Conservation (phyloP, 805 yeast species). For the Teunomyces kruisii region DNA sequence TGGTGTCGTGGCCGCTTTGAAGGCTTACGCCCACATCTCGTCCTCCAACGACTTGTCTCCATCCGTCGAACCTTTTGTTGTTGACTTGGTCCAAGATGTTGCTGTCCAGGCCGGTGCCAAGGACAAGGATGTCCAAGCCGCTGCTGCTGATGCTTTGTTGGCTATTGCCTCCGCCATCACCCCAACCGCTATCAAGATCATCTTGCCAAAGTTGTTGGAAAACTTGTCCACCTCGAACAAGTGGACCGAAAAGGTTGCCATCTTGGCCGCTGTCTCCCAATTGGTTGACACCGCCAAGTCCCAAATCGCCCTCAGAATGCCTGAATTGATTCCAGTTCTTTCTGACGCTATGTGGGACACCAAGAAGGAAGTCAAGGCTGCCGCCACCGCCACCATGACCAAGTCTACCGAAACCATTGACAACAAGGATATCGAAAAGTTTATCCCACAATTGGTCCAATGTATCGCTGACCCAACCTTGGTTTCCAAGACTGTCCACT, state of each 20-base stretch:
- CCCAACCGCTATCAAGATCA: conserved; percentile 89
- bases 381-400: conserved; percentile 94
- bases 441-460: conserved; percentile 94
- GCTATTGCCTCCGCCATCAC: conserved; percentile 81
- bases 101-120: conserved; percentile 88
- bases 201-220: conserved; percentile 76
- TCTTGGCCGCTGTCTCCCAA: conserved; percentile 79
- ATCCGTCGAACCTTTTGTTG: conserved; percentile 94
- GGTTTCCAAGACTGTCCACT: conserved; percentile 98
- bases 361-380: conserved; percentile 95
- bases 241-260: conserved; percentile 97
- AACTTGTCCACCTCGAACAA: conserved; percentile 74
- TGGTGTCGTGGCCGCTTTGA: conserved; percentile 74
- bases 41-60: conserved; percentile 76
- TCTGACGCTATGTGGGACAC: conserved; percentile 99
- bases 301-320: conserved; percentile 98
- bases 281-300: conserved; percentile 92
- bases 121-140: conserved; percentile 68
- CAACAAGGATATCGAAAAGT: conserved; percentile 99
- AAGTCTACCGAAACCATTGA: conserved; percentile 96
- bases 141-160: conserved; percentile 73
- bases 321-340: conserved; percentile 96
- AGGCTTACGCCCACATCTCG: conserved; percentile 84
- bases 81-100: conserved; percentile 69
- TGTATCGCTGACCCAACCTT: conserved; percentile 96